Evolutionary conservation across 2,329 filamentous ascomycete species (phyloP).

Genomic region (Fusarium transvaalense): DNA sequence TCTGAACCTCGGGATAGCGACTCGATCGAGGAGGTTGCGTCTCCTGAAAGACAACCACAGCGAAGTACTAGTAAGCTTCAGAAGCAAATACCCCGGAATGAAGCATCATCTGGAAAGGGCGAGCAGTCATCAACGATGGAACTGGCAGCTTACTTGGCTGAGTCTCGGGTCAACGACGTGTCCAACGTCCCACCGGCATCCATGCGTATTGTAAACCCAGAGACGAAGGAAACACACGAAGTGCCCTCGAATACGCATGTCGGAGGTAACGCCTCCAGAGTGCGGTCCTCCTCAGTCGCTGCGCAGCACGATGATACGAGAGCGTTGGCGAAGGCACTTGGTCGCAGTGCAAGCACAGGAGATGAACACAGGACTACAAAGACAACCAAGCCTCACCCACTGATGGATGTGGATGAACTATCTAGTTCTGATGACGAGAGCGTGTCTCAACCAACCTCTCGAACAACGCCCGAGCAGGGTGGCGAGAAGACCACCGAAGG

Average conservation of each 20-base stretch:
- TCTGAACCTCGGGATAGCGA: slow-evolving; percentile 61
- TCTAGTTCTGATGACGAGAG: slow-evolving; percentile 67
- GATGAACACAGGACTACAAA: slow-evolving; percentile 67
- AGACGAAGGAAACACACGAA: slow-evolving; percentile 59
- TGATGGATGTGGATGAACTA: slow-evolving; percentile 78
- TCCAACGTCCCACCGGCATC: slow-evolving; percentile 68
- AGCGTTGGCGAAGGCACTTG: slow-evolving; percentile 38
- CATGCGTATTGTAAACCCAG: slow-evolving; percentile 70
- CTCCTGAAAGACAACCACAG: slow-evolving; percentile 64
- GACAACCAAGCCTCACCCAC: slow-evolving; percentile 63
- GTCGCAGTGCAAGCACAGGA: slow-evolving; percentile 51
- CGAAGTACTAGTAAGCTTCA: slow-evolving; percentile 76
- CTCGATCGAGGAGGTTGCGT: slow-evolving; percentile 58
- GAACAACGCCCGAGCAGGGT: slow-evolving; percentile 31
- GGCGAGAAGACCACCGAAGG: slow-evolving; percentile 40
- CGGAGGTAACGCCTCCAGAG: slow-evolving; percentile 48
- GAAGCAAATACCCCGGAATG: slow-evolving; percentile 70
- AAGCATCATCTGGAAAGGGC: slow-evolving; percentile 61
- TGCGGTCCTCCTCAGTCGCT: slow-evolving; percentile 54
- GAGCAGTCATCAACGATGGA: slow-evolving; percentile 54
- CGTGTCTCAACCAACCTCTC: slow-evolving; percentile 46
- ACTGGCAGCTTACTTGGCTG: slow-evolving; percentile 58
- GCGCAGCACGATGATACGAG: slow-evolving; percentile 55
- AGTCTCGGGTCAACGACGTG: slow-evolving; percentile 63
- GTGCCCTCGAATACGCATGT: slow-evolving; percentile 51